Conservation (phyloP, 2,329 filamentous ascomycete genomes). For the Trichoderma hamatum region DNA sequence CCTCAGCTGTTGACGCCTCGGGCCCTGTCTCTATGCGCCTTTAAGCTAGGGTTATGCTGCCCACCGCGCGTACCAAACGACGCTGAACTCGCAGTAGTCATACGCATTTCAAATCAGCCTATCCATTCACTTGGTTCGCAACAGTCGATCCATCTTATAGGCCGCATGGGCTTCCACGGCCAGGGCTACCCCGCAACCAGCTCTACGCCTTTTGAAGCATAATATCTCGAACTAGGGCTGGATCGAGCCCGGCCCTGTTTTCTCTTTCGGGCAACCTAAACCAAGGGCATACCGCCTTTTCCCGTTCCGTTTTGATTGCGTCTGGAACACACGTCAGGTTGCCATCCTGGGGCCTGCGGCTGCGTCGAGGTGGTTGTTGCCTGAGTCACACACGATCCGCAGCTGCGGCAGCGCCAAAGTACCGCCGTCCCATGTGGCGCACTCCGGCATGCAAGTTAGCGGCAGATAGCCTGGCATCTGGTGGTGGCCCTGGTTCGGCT, state of each 20-base stretch:
- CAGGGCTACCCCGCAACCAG: slow-evolving; percentile 10
- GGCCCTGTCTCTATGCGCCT: not conserved
- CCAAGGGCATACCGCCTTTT: not conserved
- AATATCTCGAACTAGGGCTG: not conserved
- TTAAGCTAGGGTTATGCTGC: not conserved
- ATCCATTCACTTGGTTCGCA: not conserved
- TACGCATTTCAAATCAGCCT: not conserved
- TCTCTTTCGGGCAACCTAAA: not conserved
- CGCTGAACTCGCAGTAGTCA: not conserved
- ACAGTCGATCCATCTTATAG: not conserved
- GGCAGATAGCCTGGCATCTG: slow-evolving; percentile 3
- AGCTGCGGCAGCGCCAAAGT: slow-evolving; percentile 13
- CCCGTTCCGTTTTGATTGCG: not conserved
- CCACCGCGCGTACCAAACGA: not conserved
- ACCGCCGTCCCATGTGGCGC: slow-evolving; percentile 19
- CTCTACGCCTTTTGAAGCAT: not conserved
- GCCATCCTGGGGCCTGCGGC: slow-evolving; percentile 14
- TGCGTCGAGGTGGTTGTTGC: slow-evolving; percentile 1
- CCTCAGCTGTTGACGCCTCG: slow-evolving; percentile 23
- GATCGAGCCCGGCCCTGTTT: not conserved
- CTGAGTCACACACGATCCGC: slow-evolving; percentile 21
- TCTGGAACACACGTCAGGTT: slow-evolving; percentile 22
- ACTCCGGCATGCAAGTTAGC: not conserved
- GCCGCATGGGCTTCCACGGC: not conserved
- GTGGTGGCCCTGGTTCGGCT: not conserved